Base-by-base conservation (phyloP, 2,329 filamentous ascomycete genomes). In the Paecilomyces fulvus region DNA sequence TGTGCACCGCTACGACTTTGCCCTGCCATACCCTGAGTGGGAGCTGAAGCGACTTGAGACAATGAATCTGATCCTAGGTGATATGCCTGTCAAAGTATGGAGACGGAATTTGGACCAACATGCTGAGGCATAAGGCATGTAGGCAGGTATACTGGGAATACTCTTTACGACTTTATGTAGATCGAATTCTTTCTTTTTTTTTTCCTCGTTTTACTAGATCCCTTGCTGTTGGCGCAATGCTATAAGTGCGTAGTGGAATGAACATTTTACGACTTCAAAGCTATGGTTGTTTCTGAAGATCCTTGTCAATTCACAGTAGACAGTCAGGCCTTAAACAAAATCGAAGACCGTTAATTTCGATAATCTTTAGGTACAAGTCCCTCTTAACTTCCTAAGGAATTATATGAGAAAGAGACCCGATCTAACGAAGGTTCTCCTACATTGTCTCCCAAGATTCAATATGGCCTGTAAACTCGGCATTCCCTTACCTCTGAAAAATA, bases 1-100 rank as follows among this genome's bases (percentile, higher is more conserved):
- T 14, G 64, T 80, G 0, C 72, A 76, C 59, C 65, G 73, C 0
- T 79, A 75, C 52, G 71, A 77, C 11, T 75, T 77, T 67, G 66
- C 67, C 1, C 59, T 74, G 33, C 65, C 65, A 2, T 52, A 48
- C 33, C 60, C 62, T 1, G 63, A 64, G 0, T 75, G 69, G 64
- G 60, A 70, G 55, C 62, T 63, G 9, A 51, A 60, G 17, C 53
- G 66, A 7, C 49, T 52, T 1, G 60, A 64, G 46, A 62, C 56
- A 3, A 60, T 59, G 1, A 63, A 64, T 37, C 12, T 60, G 50
- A 55, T 46, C n/a, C 56, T 55, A 0, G 60, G 58, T 0, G 50
- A 54, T 6, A 62, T 65, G 56, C 48, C 48, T 25, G 21, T 49
- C 14, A 49, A 49, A n/a, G 9, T 49, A 23, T 49, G 48, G 48